Conservation (phyloP, 805 yeast species). For the Teunomyces aglyptinius region DNA sequence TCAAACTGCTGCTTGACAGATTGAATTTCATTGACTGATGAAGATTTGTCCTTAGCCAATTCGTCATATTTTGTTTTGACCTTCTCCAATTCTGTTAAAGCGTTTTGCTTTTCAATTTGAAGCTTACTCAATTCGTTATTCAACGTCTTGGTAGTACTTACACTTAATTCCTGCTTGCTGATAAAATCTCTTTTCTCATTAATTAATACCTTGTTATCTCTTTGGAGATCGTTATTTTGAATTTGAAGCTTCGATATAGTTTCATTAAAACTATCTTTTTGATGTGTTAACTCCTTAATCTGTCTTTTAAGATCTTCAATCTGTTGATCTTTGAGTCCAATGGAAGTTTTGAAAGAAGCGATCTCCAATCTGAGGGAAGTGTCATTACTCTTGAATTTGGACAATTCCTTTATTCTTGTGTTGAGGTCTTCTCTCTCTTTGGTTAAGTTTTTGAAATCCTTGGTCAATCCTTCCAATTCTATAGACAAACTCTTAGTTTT, state of each 20-base stretch:
- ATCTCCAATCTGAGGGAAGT: constrained; percentile 49
- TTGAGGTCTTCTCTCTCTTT: constrained; percentile 41
- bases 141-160: constrained; percentile 29
- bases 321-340: constrained; percentile 44
- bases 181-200: constrained; percentile 41
- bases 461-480: constrained; percentile 4
- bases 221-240: constrained; percentile 39
- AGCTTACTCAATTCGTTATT: constrained; percentile 38
- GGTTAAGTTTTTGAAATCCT: constrained; percentile 23
- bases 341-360: constrained; percentile 43
- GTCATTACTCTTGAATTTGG: constrained; percentile 34
- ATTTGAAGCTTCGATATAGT: constrained; percentile 39
- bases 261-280: constrained; percentile 36
- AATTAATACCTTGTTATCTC: constrained; percentile 29
- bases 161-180: constrained; percentile 41
- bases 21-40: constrained; percentile 40
- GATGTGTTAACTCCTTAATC: constrained; percentile 29
- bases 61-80: constrained; percentile 36
- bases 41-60: constrained; percentile 30
- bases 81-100: constrained; percentile 39
- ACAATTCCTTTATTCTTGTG: constrained; percentile 28
- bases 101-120: constrained; percentile 42
- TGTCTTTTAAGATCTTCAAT: constrained; percentile 36
- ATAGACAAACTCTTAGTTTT: neutral
- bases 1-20: constrained; percentile 64